Base-by-base conservation (phyloP, 108 stramenopile species). In the Cyclostephanos tholiformis region DNA sequence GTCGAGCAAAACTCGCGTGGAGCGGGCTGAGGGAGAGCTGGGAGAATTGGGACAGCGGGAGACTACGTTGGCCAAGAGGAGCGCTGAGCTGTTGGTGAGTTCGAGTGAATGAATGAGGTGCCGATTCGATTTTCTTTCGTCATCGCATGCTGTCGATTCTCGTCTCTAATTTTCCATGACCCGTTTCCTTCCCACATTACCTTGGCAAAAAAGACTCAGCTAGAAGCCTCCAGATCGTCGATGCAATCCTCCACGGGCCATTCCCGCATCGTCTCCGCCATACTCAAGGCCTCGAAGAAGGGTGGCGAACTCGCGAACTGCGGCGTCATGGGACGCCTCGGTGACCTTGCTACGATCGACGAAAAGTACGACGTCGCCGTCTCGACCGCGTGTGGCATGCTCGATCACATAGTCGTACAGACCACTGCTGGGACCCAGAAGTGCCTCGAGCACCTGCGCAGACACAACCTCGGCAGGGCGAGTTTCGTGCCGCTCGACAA, bases 391-490 rank as follows among this genome's bases (percentile, higher is more conserved):
- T 97, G 96, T 61, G 92, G 93, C 16, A 89, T 85, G 80, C 84
- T 99, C 17, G 96, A 98, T 72, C 77, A 96, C 67, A 92, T 99
- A 72, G 97, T 99, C 43, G 97, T 98, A 16, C 96, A 99, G 67
- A 95, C 93, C n/a, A 93, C 95, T 8, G 96, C 92, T 16, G 98
- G 97, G 4, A 98, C 94, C 4, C 93, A 97, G 60, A 80, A 84
- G 36, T 97, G 97, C 77, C 83, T 99, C 9, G 87, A 91, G 58
- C 97, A 86, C 71, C 85, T 97, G n/a, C 82, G 98, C 29, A 85
- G 89, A 76, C 77, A 96, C 80, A 88, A 86, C 67, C 81, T 97
- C 10, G 99, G 99, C 22, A 90, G 99, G 22, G 97, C 97, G n/a
- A 95, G 87, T 56, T 98, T 98, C 71, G 86, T 97, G 63, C 92